Conservation (phyloP, 345 rosid species). For the Anacardium occidentale region DNA sequence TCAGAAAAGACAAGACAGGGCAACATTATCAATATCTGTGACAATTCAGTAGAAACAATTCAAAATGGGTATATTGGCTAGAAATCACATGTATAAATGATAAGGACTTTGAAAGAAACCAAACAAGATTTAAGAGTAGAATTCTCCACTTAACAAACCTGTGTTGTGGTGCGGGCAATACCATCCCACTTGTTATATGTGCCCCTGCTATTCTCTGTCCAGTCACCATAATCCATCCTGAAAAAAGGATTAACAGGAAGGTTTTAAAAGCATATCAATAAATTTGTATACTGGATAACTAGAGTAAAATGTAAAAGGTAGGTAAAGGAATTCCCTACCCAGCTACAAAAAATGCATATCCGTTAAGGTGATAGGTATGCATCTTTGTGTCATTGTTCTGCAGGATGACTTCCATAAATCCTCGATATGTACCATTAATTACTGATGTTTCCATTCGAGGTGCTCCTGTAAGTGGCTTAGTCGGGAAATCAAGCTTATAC, state of each 20-base stretch:
- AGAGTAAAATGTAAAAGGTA: slow-evolving; percentile 6
- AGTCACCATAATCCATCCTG: slow-evolving; percentile 98
- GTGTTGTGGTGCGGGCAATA: slow-evolving; percentile 82
- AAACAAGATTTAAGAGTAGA: not conserved
- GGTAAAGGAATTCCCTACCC: slow-evolving; percentile 49
- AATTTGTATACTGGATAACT: not conserved
- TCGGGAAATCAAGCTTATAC: slow-evolving; percentile 91
- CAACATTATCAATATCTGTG: not conserved
- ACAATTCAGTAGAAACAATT: not conserved
- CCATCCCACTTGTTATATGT: slow-evolving; percentile 99
- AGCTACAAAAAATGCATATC: slow-evolving; percentile 90
- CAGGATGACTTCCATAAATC: slow-evolving; percentile 90
- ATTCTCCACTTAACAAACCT: slow-evolving; percentile 43
- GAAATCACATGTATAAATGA: not conserved
- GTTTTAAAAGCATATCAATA: slow-evolving; percentile 3
- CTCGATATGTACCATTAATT: slow-evolving; percentile 90
- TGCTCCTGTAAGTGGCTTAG: slow-evolving; percentile 68
- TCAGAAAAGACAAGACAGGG: not conserved
- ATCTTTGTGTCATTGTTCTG: slow-evolving; percentile 97
- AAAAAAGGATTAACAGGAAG: slow-evolving; percentile 19
- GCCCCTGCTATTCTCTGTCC: slow-evolving; percentile 96
- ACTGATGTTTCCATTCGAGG: slow-evolving; percentile 71
- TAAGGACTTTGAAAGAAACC: not conserved
- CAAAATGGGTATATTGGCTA: not conserved
- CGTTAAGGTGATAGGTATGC: slow-evolving; percentile 89